Base-by-base conservation (phyloP, 352 stramenopile species). In the Albugo candida region DNA sequence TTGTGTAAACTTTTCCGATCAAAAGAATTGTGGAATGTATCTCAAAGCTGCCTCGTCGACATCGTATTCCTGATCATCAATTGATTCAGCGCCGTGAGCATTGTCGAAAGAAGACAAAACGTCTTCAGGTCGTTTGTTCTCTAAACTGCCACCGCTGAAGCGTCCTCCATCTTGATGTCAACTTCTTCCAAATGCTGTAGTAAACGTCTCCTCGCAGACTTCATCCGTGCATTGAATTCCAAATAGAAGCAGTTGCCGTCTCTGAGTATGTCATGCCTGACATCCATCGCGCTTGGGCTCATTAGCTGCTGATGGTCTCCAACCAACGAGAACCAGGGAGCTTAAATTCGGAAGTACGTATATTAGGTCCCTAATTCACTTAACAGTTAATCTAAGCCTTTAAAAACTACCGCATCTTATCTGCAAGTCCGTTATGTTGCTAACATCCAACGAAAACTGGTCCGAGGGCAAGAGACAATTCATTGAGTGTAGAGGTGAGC, bases 1-100 rank as follows among this genome's bases (percentile, higher is more conserved):
- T 60, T 52, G 49, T 56, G 38, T 17, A 55, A 46, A 5, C 34
- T 53, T 6, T 48, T 40, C 43, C 56, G 56, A n/a, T 57, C 48
- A 31, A 63, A 63, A 34, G 60, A 59, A 1, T 0, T 27, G 1
- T 36, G 43, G 2, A 59, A 45, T 10, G 45, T 56, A 14, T 56
- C 43, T 49, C 56, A 56, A 4, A 49, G 48, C 2, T 60, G 40
- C 17, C 13, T 2, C 0, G 35, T 42, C 3, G 39, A 45, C 8
- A n/a, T n/a, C n/a, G n/a, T n/a, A n/a, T n/a, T n/a, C n/a, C n/a
- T n/a, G n/a, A n/a, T n/a, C n/a, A n/a, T 52, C 36, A 19, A 19
- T 17, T 51, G 43, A 41, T 55, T 58, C 40, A 36, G 42, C 47
- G 48, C 43, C 47, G 19, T 37, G 41, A 13, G 19, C 31, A 5